Conservation (phyloP, 805 yeast species). For the Kazachstania viticola region DNA sequence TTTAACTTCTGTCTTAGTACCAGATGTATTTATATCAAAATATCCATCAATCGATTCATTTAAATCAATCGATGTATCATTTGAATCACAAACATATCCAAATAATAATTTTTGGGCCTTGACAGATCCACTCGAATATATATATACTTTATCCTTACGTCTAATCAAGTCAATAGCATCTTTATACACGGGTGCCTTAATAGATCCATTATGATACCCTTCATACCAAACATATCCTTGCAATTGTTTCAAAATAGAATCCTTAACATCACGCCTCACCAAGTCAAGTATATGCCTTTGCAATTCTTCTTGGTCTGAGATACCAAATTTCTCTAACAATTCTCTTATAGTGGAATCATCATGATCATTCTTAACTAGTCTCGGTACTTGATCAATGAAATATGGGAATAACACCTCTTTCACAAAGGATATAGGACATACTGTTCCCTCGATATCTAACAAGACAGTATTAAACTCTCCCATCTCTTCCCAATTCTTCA, state of each 20-base stretch:
- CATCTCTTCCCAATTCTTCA: not conserved
- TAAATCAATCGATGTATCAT: constrained; percentile 35
- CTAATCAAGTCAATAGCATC: constrained; percentile 58
- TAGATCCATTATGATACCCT: constrained; percentile 69
- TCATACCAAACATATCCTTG: constrained; percentile 77
- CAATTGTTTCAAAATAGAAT: constrained; percentile 58
- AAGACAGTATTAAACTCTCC: constrained; percentile 32
- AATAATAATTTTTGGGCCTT: constrained; percentile 77
- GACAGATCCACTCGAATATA: constrained; percentile 84
- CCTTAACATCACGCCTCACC: constrained; percentile 62
- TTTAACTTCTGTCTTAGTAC: constrained; percentile 45
- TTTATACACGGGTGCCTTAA: constrained; percentile 61
- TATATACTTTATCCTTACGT: constrained; percentile 41
- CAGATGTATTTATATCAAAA: constrained; percentile 78
- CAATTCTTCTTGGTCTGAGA: constrained; percentile 26
- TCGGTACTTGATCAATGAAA: constrained; percentile 43
- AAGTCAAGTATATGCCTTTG: constrained; percentile 40
- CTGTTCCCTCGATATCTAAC: constrained; percentile 85
- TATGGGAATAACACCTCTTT: constrained; percentile 69
- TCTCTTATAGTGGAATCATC: constrained; percentile 12
- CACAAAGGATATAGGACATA: constrained; percentile 85
- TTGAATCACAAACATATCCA: constrained; percentile 39
- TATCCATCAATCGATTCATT: constrained; percentile 49
- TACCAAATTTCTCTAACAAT: constrained; percentile 19
- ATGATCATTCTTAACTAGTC: constrained; percentile 20